Evolutionary conservation across 2,329 filamentous ascomycete genomes (phyloP), one percentile per base, ranked within the genome.

Genomic region (Hypomyces perniciosus): DNA sequence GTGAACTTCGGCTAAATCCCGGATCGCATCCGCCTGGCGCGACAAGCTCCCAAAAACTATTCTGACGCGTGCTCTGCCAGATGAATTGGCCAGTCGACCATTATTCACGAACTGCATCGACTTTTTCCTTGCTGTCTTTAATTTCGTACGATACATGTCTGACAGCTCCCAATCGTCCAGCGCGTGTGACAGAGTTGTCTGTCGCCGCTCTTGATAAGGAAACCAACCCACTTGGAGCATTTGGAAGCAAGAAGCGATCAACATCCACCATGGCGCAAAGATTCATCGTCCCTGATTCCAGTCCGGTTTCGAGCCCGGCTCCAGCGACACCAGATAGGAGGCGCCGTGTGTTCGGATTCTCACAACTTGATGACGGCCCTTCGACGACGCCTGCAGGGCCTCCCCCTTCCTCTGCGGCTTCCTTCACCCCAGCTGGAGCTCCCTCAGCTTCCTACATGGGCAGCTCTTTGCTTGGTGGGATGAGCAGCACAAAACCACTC

Each of bases 351-450:
- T 62, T 65, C 20, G 69, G 65, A 35, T 60, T 67, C 39, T 73
- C 72, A 38, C 65, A 65, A 35, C 70, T 72, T 37, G 71, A 64
- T 53, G 69, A 74, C 7, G 67, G 72, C 45, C 75, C 77, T 30
- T 75, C 77, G 35, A 80, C 76, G 2, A 81, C 78, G 2, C 78
- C 79, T 5, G 73, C 72, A 13, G 78, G 72, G 0, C 72, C 73
- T 29, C 76, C 77, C 8, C 74, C 73, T 1, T 77, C 78, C 29
- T 76, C 77, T 6, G 71, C 72, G 7, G 72, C 73, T 4, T 79
- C 77, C 40, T 81, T 80, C 64, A 80, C 78, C 1, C 78, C 79
- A 1, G 70, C 72, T 12, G 80, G 80, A 50, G 77, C 78, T 12
- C 79, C 79, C 1, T 77, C 79, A 26, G 75, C 72, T 30, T 76